Base-by-base conservation (phyloP, 164 flowering plant genomes). In the Annona cherimola region DNA sequence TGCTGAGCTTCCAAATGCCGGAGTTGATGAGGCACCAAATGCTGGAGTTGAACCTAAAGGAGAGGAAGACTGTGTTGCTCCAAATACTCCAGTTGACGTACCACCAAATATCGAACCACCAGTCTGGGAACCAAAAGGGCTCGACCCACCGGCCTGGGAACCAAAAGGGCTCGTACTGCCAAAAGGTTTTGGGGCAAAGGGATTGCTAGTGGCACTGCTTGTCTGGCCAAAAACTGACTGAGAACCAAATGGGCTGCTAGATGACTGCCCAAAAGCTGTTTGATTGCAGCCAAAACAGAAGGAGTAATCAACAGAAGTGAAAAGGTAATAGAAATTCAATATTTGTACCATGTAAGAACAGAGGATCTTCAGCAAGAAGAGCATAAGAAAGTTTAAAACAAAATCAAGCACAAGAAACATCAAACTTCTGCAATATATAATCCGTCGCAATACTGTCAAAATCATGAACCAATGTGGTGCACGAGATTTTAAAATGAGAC, bases 201-300 rank as follows among this genome's bases (percentile, higher is more conserved):
- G 99, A 75, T 96, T 96, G 82, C 61, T 88, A 45, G 45, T 83
- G 70, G 85, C 81, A 76, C 77, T 91, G 78, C 42, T 90, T n/a
- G 83, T 81, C 79, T 91, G 98, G 74, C 96, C 98, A 83, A 93
- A 95, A 26, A 84, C 88, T 5, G 98, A 81, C 69, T 81, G 96
- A 40, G 92, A 85, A 50, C 87, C 97, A 79, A 93, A 96, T 18
- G 96, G 92, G 79, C 91, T 87, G 72, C 74, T 84, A 4, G 98
- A 86, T 66, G 97, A 86, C 81, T 93, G 99, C 84, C 97, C 98
- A 87, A 96, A 96, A 76, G 99, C 99, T 96, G 86, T 67, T 19
- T 68, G 35, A 14, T 67, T 42, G 14, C 14, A 74, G 62, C 26
- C 61, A 61, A 55, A 42, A 39, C 70, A 43, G 19, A 70, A 64